phyloP scores from a whole-genome alignment of 2,329 filamentous ascomycete genomes.

The Elsinoe necatrix region DNA sequence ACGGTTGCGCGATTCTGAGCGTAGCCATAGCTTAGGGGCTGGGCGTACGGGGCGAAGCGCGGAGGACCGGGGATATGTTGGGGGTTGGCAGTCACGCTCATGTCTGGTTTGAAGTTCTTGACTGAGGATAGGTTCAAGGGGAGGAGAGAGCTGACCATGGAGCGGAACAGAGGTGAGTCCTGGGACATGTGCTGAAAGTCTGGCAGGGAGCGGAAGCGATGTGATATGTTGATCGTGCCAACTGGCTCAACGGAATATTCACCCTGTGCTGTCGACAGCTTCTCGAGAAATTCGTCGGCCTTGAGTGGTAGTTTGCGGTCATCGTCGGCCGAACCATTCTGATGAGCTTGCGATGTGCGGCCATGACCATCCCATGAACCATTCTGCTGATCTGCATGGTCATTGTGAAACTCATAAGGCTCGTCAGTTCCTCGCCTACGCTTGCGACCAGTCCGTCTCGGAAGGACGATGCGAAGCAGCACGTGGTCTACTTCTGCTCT shows the following conservation, averaged over 20 bases:
- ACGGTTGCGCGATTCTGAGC: constrained; percentile 17
- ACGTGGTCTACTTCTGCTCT: constrained; percentile 72
- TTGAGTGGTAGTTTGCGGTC: constrained; percentile 8
- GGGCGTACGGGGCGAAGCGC: constrained; percentile 24
- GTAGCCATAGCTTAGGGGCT: constrained; percentile 22
- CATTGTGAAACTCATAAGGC: constrained; percentile 32
- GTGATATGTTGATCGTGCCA: constrained; percentile 63
- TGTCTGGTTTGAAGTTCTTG: constrained; percentile 58
- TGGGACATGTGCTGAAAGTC: constrained; percentile 59
- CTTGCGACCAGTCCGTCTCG: constrained; percentile 77
- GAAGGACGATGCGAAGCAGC: constrained; percentile 76
- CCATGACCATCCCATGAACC: neutral
- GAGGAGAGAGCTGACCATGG: constrained; percentile 60
- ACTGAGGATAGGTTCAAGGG: constrained; percentile 38
- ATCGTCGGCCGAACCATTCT: neutral
- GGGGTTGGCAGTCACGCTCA: constrained; percentile 49
- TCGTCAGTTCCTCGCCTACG: constrained; percentile 68
- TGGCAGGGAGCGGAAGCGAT: constrained; percentile 76
- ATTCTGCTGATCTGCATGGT: neutral
- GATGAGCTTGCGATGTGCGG: neutral
- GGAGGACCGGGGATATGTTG: constrained; percentile 51
- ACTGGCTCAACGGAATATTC: constrained; percentile 25
- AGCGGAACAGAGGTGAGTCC: constrained; percentile 53
- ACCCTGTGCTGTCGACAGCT: constrained; percentile 25
- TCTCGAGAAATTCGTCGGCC: constrained; percentile 23